Base-by-base conservation (phyloP, 1,284 basidiomycete genomes). In the Ustilago bromivora region DNA sequence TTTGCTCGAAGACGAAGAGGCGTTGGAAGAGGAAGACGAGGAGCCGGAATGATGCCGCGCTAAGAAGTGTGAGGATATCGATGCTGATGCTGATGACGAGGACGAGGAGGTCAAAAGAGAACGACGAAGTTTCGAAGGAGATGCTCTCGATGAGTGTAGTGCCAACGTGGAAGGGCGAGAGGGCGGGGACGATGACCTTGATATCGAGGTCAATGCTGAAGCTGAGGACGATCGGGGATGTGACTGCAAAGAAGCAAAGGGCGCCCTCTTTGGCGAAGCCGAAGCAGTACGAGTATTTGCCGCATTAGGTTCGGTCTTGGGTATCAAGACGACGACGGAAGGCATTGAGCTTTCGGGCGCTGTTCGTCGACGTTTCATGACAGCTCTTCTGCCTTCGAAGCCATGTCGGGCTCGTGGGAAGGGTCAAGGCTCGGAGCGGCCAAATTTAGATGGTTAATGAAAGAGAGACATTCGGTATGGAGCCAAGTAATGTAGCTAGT, bases 271-370 rank as follows among this genome's bases (percentile, higher is more conserved):
- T 12, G 61, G 65, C 15, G 70, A 72, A 6, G 17, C 17, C 17
- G 49, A 46, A 9, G 43, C 19, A 3, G 65, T 56, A 15, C 34
- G 46, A 6, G 32, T 23, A 5, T 17, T n/a, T 4, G 38, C 41
- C 1, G 40, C 36, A n/a, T 49, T 54, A 38, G 35, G 49, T 38
- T 34, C 57, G 35, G 10, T 40, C 12, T 15, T 36, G 8, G 71
- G 71, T 28, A 72, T 54, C 38, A 67, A 51, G 4, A 72, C 65
- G 17, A 67, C 65, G 17, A 72, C 61, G 10, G 65, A 60, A 31
- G 65, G 57, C 71, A 72, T 72, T 13, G 61, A 31, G 40, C 19
- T 35, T 19, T n/a, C 6, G 32, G 71, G 23, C 7, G 32, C 17
- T 9, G 57, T 15, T 5, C 23, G 36, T 40, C n/a, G 35, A 12